Evolutionary conservation across 164 flowering plant species (phyloP).

Genomic region (Nymphaea colorata): DNA sequence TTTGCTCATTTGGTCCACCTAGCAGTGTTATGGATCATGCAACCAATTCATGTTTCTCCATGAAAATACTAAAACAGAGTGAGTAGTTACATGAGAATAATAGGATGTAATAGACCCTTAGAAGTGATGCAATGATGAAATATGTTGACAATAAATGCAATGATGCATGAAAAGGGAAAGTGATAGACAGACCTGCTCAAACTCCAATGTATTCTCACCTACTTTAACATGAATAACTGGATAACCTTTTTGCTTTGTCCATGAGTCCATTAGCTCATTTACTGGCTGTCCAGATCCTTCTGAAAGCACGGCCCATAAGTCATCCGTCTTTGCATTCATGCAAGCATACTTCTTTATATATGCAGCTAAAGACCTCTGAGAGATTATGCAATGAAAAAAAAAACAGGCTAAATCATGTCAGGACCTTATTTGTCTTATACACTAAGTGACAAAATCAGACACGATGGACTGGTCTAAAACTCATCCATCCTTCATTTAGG

Average conservation of each 20-base stretch:
- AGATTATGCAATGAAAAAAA: slow-evolving; percentile 1
- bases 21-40: too few relatives aligned
- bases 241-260: slow-evolving; percentile 96
- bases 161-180: neutral
- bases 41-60: too few relatives aligned
- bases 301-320: slow-evolving; percentile 83
- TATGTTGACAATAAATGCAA: too few relatives aligned
- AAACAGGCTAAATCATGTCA: slow-evolving; percentile 2
- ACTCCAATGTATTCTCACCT: slow-evolving; percentile 51
- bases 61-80: too few relatives aligned
- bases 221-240: slow-evolving; percentile 74
- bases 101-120: too few relatives aligned
- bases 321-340: slow-evolving; percentile 90
- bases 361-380: slow-evolving; percentile 67
- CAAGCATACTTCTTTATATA: slow-evolving; percentile 71
- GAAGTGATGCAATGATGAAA: too few relatives aligned
- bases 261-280: slow-evolving; percentile 71
- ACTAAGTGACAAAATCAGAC: too few relatives aligned
- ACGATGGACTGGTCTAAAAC: too few relatives aligned
- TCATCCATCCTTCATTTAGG: too few relatives aligned
- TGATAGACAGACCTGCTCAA: slow-evolving; percentile 63
- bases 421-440: too few relatives aligned
- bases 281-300: slow-evolving; percentile 92
- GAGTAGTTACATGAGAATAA: too few relatives aligned
- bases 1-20: too few relatives aligned